Conservation (phyloP, 2,329 filamentous ascomycete species). For the Amesomyces nigricolor region DNA sequence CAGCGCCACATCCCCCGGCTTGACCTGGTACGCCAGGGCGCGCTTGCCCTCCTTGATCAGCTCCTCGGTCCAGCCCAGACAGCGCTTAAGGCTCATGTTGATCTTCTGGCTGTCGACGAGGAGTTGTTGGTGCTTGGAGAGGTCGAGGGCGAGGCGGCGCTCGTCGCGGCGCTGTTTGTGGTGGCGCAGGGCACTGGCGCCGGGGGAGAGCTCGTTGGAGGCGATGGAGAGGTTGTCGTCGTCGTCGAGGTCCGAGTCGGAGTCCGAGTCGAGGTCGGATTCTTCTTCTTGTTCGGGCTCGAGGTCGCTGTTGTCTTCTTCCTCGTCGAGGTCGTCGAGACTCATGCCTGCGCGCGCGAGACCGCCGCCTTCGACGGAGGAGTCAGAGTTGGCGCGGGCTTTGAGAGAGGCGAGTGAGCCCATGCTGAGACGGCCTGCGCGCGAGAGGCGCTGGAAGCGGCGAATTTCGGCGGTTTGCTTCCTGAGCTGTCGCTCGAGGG, state of each 20-base stretch:
- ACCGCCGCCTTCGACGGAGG: conserved; percentile 35
- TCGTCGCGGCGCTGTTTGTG: conserved; percentile 65
- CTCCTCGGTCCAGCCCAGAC: conserved; percentile 82
- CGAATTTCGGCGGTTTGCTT: conserved; percentile 87
- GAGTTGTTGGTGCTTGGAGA: conserved; percentile 82
- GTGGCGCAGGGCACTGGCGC: conserved; percentile 39
- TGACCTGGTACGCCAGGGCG: conserved; percentile 77
- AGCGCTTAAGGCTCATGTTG: conserved; percentile 88
- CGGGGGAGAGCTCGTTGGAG: conserved; percentile 38
- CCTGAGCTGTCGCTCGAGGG: conserved; percentile 81
- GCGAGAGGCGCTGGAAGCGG: conserved; percentile 77
- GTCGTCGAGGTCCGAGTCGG: conserved; percentile 42
- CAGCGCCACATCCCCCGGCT: conserved; percentile 71
- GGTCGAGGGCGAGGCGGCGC: conserved; percentile 73
- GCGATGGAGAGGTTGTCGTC: conserved; percentile 43
- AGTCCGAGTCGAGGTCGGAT: conserved; percentile 37
- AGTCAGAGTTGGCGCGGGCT: conserved; percentile 40
- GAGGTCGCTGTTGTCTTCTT: conserved; percentile 38
- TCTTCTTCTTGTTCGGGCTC: conserved; percentile 43
- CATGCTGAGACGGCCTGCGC: conserved; percentile 67
- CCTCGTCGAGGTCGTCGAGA: conserved; percentile 49
- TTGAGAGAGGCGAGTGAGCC: conserved; percentile 29
- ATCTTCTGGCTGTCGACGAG: conserved; percentile 89
- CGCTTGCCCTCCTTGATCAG: conserved; percentile 85
- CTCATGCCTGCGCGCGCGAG: conserved; percentile 40